These are phyloP conservation scores for Cunninghamia lanceolata DNA, from an alignment of 75 land plant species.

Conservation along the genomic window DNA sequence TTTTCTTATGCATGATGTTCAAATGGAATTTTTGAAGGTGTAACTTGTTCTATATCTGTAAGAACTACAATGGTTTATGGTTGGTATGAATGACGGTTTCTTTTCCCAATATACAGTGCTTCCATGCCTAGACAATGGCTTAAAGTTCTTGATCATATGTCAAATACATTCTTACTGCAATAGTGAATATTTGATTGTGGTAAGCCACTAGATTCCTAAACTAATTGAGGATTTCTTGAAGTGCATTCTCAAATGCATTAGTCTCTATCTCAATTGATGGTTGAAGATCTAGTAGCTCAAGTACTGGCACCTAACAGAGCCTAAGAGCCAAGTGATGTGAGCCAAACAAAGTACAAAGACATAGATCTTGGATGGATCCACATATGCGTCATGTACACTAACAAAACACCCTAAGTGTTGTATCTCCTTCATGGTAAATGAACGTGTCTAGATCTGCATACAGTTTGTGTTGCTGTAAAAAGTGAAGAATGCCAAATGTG, in stretches of 20 bases:
- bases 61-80: too few relatives aligned
- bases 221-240: background rate
- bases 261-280: background rate
- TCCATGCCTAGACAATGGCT: too few relatives aligned
- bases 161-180: too few relatives aligned
- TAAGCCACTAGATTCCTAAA: too few relatives aligned
- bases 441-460: background rate
- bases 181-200: too few relatives aligned
- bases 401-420: background rate
- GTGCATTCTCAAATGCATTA: too few relatives aligned
- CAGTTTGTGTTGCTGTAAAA: background rate
- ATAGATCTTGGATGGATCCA: background rate
- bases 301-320: background rate
- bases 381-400: background rate
- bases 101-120: too few relatives aligned
- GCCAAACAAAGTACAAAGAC: background rate
- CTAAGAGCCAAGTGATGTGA: background rate
- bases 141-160: too few relatives aligned
- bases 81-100: too few relatives aligned
- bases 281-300: background rate
- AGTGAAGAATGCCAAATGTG: background rate
- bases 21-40: too few relatives aligned
- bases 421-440: background rate
- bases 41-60: too few relatives aligned
- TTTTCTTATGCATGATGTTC: too few relatives aligned